Evolutionary conservation across 345 rosid species (phyloP).

Genomic region (Corymbia maculata): DNA sequence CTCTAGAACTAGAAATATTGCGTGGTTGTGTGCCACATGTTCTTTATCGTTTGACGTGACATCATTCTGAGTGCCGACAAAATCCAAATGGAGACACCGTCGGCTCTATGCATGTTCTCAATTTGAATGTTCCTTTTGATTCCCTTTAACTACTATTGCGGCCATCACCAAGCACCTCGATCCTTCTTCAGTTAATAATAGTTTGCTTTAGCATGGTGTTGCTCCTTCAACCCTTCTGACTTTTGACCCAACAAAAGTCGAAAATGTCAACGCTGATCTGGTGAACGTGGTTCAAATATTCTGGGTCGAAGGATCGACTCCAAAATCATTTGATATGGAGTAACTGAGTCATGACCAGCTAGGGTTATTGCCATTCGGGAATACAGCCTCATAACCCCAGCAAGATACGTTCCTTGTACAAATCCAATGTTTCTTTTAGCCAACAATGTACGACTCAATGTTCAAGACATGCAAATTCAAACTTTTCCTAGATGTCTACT

Average conservation of each 20-base stretch:
- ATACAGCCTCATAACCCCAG: neutral
- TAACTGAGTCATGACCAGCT: neutral
- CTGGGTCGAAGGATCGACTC: neutral
- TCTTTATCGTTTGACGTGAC: neutral
- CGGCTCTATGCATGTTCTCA: neutral
- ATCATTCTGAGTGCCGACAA: neutral
- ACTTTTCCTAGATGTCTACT: neutral
- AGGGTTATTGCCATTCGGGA: neutral
- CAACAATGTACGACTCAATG: neutral
- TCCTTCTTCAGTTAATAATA: neutral
- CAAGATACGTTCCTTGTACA: neutral
- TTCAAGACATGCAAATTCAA: neutral
- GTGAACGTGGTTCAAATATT: neutral
- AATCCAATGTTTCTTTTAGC: neutral
- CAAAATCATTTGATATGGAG: neutral
- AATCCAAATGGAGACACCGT: neutral
- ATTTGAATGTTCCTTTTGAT: neutral
- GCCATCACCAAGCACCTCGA: neutral
- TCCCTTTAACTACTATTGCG: neutral
- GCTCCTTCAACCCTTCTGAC: neutral
- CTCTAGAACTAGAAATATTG: neutral
- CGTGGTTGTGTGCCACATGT: neutral
- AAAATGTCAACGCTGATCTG: neutral
- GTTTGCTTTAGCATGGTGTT: neutral
- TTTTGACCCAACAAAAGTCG: neutral